Base-by-base conservation (phyloP, 1,284 basidiomycete genomes). In the Amylostereum areolatum region DNA sequence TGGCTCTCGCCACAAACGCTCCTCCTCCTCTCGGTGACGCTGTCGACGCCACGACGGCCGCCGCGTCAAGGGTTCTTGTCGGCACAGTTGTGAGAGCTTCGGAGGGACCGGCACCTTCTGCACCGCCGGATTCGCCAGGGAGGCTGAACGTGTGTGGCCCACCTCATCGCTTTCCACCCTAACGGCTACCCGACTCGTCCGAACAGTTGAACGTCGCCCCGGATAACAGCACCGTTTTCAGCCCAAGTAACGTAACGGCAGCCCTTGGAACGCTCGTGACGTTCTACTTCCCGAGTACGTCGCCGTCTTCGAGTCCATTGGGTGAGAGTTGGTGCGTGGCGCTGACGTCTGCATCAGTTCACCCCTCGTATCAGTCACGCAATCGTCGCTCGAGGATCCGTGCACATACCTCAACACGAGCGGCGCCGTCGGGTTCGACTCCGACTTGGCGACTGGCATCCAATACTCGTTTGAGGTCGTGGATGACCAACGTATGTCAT, bases 341-440 rank as follows among this genome's bases (percentile, higher is more conserved):
- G 11, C 25, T 28, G 10, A 29, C 27, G 7, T 6, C 30, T 28
- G 8, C 10, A 24, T 11, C 25, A 43, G 41, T 11, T 8, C 8
- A 12, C 28, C 30, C 6, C 41, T 28, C 24, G 41, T 43, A 10
- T 43, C 41, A 12, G 41, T 43, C 25, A 43, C 41, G 41, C 41
- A 43, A n/a, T 43, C 41, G 7, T 43, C 41, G n/a, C 30, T 43
- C 27, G 28, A 27, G 4, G n/a, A 43, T 25, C 41, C 41, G 12
- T 43, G 41, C 41, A 43, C 41, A 43, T 43, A 43, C n/a, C 41
- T 43, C 25, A 43, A 43, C 25, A 28, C 41, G 25, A 29, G 30
- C 41, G 41, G 28, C 5, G 30, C 41, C 24, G 12, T 39, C 6
- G 41, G 41, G 12, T 43, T 43, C 28, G 41, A 43, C 41, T 43